Evolutionary conservation across 2,329 filamentous ascomycete genomes (phyloP).

Genomic region (Neofusicoccum parvum): DNA sequence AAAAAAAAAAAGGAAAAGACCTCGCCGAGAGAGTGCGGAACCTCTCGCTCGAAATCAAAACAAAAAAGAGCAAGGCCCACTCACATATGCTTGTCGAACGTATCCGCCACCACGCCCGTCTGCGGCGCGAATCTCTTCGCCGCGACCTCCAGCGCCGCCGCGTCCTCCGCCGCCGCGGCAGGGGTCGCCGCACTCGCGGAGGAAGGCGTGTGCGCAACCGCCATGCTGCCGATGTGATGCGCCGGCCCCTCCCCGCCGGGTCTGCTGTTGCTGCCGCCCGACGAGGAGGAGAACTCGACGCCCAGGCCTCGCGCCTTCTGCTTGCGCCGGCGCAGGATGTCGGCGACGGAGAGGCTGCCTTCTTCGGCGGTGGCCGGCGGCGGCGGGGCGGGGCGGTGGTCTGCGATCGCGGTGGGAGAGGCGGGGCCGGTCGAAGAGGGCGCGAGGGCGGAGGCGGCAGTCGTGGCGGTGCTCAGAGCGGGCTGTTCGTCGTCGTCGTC

Average conservation of each 20-base stretch:
- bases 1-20: conserved; percentile 18
- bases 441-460: neutral
- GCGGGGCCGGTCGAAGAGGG: neutral
- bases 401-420: conserved; percentile 2
- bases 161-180: conserved; percentile 31
- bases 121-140: conserved; percentile 69
- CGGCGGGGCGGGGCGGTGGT: neutral
- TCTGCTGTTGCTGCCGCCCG: neutral
- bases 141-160: conserved; percentile 40
- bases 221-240: neutral
- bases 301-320: conserved; percentile 55
- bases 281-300: conserved; percentile 57
- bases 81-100: conserved; percentile 77
- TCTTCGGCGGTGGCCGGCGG: conserved; percentile 29
- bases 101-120: conserved; percentile 67
- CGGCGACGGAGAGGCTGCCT: conserved; percentile 48
- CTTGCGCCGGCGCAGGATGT: conserved; percentile 58
- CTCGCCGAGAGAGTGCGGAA: neutral
- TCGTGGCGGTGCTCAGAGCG: neutral
- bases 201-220: conserved; percentile 24
- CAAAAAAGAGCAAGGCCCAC: conserved; percentile 39
- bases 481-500: conserved; percentile 26
- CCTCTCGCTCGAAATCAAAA: too few species aligned
- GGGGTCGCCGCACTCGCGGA: conserved; percentile 26
- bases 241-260: conserved; percentile 25